Evolutionary conservation across 2,329 filamentous ascomycete genomes (phyloP), one percentile per base, ranked within the genome.

Genomic region (Nannizziopsis barbatae): DNA sequence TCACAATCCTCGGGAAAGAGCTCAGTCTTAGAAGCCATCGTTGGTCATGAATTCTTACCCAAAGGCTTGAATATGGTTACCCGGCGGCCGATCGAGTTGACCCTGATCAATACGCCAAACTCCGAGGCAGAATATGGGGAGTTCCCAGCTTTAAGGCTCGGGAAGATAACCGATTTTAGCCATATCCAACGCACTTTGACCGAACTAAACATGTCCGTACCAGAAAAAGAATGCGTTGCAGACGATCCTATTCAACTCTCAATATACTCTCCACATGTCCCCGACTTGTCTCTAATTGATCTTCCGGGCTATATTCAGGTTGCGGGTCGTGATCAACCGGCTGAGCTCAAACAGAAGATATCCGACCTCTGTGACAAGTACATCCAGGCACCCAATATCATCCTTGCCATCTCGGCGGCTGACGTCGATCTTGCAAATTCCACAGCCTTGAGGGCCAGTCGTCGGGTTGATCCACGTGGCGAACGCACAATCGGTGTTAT

Each of bases 61-160:
- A 98, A 98, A 66, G 92, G 92, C n/a, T 82, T 83, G 37, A 98
- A 98, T 61, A 98, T 98, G 92, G 92, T 98, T 43, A 98, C 92
- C 7, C 78, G 93, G 36, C 76, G 92, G 51, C 92, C 92, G 0
- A 98, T 98, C 62, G 92, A 98, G 67, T 75, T 98, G 49, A 98
- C 92, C 0, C 76, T 98, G 5, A 82, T 98, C 66, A 96, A 98
- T 66, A 96, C 90, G 0, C 90, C 90, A 0, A 83, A 88, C 49
- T 82, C 86, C 1, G 78, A 81, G 39, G 79, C 84, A 1, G 92
- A 98, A 62, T 98, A 95, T 64, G 92, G 89, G 62, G 92, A 98
- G 65, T 98, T 98, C 56, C 89, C 92, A 1, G 86, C 93, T 37
- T 75, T 98, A 2, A 88, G 90, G 0, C 70, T 98, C 12, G 84